phyloP scores from a whole-genome alignment of 768 basidiomycete genomes.

The Tremella yokohamensis region DNA sequence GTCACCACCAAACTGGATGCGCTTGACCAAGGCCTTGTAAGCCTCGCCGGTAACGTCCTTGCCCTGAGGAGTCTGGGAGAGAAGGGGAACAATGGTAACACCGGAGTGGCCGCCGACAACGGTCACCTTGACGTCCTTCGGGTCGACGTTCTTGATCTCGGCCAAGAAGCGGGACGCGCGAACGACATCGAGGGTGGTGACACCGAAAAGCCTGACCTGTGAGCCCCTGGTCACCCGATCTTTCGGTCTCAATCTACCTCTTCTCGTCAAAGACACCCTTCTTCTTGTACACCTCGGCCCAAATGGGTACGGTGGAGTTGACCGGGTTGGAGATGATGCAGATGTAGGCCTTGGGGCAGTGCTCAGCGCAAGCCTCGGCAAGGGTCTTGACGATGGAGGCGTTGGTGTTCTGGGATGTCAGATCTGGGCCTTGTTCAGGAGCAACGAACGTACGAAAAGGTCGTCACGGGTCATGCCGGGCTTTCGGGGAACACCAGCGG shows the following conservation, averaged over 20 bases:
- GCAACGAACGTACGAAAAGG: constrained; percentile 58
- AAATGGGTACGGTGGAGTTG: constrained; percentile 97
- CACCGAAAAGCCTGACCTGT: constrained; percentile 79
- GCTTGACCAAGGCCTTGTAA: constrained; percentile 74
- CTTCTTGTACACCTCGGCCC: constrained; percentile 91
- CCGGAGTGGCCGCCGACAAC: constrained; percentile 97
- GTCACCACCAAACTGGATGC: constrained; percentile 97
- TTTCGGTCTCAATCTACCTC: constrained; percentile 57
- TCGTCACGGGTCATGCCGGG: constrained; percentile 53
- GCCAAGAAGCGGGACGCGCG: constrained; percentile 95
- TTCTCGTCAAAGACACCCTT: constrained; percentile 86
- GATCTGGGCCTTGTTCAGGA: not conserved
- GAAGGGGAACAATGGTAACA: constrained; percentile 92
- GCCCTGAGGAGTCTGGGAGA: constrained; percentile 73
- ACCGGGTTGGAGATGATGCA: constrained; percentile 99
- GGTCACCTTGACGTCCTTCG: constrained; percentile 61
- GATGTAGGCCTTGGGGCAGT: constrained; percentile 82
- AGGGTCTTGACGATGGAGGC: constrained; percentile 93
- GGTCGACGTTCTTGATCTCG: constrained; percentile 61
- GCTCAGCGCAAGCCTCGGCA: constrained; percentile 79
- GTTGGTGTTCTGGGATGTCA: constrained; percentile 67
- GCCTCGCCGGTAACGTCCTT: constrained; percentile 62
- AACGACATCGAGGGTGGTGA: constrained; percentile 95
- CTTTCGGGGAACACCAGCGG: constrained; percentile 94
- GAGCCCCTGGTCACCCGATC: not conserved